Percentiles rank a stretch among this genome's conserved stretches.
Conservation (phyloP, 345 rosid species). For the Murraya koenigii region DNA sequence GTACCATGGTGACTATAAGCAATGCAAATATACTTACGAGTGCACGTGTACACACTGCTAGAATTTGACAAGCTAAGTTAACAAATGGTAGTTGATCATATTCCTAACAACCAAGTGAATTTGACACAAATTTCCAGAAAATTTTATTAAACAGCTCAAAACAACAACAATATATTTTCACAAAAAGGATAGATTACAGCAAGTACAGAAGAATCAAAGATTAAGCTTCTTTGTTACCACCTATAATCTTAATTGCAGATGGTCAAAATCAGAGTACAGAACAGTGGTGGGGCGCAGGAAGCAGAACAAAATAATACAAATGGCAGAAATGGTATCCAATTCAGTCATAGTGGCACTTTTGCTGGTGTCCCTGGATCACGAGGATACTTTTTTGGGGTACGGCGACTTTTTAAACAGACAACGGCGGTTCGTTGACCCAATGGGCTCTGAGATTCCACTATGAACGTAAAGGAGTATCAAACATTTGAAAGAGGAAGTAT, state of each 20-base stretch:
- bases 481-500: conserved; percentile 13
- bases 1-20: background rate
- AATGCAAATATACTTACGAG: background rate
- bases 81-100: background rate
- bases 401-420: conserved; percentile 57
- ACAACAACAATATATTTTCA: background rate
- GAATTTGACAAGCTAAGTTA: background rate
- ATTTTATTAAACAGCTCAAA: background rate
- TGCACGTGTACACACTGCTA: background rate
- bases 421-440: conserved; percentile 80
- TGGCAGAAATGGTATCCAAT: conserved; percentile 3
- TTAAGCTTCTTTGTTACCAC: background rate
- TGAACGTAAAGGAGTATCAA: conserved; percentile 19
- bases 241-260: background rate
- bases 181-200: background rate
- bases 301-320: background rate
- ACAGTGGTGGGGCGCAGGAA: conserved; percentile 10
- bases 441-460: conserved; percentile 89
- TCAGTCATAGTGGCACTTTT: conserved; percentile 55
- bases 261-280: background rate
- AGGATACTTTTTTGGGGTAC: conserved; percentile 70
- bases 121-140: background rate
- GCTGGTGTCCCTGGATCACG: conserved; percentile 83
- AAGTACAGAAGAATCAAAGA: background rate
- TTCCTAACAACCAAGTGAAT: background rate